Conservation (phyloP, 257 asterid genomes). For the Jaltomata sinuosa region DNA sequence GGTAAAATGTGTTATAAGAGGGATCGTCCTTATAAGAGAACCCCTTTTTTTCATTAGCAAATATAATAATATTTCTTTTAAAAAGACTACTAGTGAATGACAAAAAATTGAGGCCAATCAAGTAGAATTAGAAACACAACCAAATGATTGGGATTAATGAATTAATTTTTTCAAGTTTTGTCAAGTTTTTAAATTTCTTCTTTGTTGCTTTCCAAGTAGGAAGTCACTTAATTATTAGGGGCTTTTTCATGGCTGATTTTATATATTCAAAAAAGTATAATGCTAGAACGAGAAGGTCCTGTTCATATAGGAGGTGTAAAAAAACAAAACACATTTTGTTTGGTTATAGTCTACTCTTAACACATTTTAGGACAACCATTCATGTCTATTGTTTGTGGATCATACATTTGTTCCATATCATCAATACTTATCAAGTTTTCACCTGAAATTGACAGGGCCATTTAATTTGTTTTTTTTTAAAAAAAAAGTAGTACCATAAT, state of each 20-base stretch:
- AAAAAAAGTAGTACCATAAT: not conserved
- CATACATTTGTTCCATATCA: not conserved
- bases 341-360: not conserved
- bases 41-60: not conserved
- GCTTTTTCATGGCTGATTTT: not conserved
- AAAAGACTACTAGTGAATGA: not conserved
- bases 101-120: not conserved
- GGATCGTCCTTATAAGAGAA: not conserved
- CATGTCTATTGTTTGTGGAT: slow-evolving; percentile 3
- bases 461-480: not conserved
- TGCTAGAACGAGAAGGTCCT: not conserved
- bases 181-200: not conserved
- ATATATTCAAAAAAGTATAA: not conserved
- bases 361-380: not conserved
- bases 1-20: not conserved
- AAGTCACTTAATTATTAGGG: slow-evolving; percentile 8
- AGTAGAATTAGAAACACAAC: not conserved
- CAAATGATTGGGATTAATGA: not conserved
- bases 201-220: slow-evolving; percentile 22
- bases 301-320: not conserved
- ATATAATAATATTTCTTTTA: not conserved
- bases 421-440: not conserved
- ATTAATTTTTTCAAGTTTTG: not conserved
- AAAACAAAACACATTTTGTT: not conserved
- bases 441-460: not conserved